phyloP scores from a whole-genome alignment of 208 protist species.

The Vickermania spadyakhi region DNA sequence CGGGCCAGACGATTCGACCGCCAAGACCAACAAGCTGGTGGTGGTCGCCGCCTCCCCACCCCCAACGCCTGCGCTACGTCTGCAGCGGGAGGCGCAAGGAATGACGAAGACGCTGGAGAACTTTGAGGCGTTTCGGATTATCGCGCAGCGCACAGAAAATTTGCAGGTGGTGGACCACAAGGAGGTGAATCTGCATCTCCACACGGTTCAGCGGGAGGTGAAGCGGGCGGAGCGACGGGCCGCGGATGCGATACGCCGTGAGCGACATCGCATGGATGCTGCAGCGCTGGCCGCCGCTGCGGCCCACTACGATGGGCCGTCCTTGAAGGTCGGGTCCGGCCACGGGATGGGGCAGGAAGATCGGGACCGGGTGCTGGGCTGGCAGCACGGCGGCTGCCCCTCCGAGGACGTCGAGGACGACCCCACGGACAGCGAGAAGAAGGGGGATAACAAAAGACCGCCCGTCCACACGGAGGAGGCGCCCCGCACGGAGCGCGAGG shows the following conservation, averaged over 20 bases:
- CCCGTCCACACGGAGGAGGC: no score
- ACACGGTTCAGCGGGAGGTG: conserved; percentile 42
- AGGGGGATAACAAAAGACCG: no score
- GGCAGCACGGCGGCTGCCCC: not conserved
- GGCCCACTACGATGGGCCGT: conserved; percentile 32
- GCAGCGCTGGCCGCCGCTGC: conserved; percentile 59
- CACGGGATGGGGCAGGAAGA: not conserved
- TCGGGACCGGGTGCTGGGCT: conserved; percentile 18
- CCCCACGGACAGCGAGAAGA: no score
- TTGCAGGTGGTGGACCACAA: conserved; percentile 84
- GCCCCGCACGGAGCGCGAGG: not conserved
- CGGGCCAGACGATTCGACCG: not conserved
- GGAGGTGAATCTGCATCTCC: conserved; percentile 82
- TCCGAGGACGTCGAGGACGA: not conserved
- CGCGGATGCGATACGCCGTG: conserved; percentile 45
- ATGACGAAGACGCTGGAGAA: conserved; percentile 77
- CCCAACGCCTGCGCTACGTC: conserved; percentile 63
- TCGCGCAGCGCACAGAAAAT: conserved; percentile 84
- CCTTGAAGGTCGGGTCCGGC: conserved; percentile 4
- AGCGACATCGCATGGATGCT: conserved; percentile 55
- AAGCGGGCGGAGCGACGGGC: conserved; percentile 33
- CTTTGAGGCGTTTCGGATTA: conserved; percentile 81
- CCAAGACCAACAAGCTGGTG: not conserved
- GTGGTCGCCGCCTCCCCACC: conserved; percentile 4
- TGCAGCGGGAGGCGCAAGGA: conserved; percentile 62